Base-by-base conservation (phyloP, 768 basidiomycete species). In the Tubosaeta sp. region DNA sequence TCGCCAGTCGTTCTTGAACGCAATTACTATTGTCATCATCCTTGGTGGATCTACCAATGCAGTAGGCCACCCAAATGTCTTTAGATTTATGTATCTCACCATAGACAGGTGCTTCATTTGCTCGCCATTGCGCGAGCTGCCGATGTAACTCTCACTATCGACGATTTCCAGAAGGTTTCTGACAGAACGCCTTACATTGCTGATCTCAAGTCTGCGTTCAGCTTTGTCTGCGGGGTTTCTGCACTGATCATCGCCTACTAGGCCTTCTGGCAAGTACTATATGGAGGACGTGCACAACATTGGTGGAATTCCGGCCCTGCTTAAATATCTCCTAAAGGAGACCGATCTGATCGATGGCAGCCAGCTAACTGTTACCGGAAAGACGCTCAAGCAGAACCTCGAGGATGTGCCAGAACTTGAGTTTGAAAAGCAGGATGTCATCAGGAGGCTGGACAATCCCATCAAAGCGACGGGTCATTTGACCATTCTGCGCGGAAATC, bases 1-100 rank as follows among this genome's bases (percentile, higher is more conserved):
- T 8, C 80, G 81, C 32, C 71, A 78, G 43, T 80, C 85, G 4
- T 91, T 94, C 71, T 67, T 91, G 59, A 94, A 94, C 59, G 91
- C 91, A 13, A 88, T 94, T 55, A 78, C 82, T 14, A 76, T 93
- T 41, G 76, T 90, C 36, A 91, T 84, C 61, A 72, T 90, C 42
- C 74, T 94, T 3, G 91, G 91, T 29, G 92, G 92, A 16, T 91
- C 88, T 1, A 94, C 93, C 5, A 94, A 94, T 62, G 86, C 90
- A 18, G 89, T 88, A 59, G 48, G 81, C 67, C 47, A 11, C 4
- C 19, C 5, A 31, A 21, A n/a, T 42, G 2, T 40, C 27, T 32
- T 9, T 32, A 11, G 11, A 51, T 25, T 36, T 32, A 22, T 41
- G 22, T 34, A 12, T 51, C 50, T 63, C 24, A 63, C 34, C 1